phyloP scores from a whole-genome alignment of 768 basidiomycete species.

The Naganishia vaughanmartiniae region DNA sequence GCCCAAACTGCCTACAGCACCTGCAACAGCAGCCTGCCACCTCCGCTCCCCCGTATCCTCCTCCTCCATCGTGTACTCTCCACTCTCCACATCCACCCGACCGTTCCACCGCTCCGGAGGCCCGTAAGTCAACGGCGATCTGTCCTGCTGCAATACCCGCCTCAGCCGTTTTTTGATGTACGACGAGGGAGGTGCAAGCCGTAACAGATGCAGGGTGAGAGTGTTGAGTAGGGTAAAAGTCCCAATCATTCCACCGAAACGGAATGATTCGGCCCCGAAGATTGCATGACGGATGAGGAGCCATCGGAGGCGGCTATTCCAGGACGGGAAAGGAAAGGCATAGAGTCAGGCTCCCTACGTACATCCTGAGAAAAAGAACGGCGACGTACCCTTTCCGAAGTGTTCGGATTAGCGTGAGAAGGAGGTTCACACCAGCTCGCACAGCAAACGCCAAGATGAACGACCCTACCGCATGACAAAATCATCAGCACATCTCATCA shows the following conservation, averaged over 20 bases:
- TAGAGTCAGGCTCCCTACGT: neutral
- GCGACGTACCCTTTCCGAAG: slow-evolving; percentile 63
- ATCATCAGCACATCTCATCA: no score
- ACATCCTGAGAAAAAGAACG: neutral
- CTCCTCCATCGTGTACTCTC: slow-evolving; percentile 14
- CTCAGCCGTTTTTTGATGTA: slow-evolving; percentile 41
- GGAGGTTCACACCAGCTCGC: slow-evolving; percentile 76
- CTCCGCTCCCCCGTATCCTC: slow-evolving; percentile 41
- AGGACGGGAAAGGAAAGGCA: neutral
- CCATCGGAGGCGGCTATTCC: slow-evolving; percentile 62
- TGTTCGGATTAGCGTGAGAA: slow-evolving; percentile 71
- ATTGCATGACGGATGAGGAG: slow-evolving; percentile 73
- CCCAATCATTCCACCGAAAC: slow-evolving; percentile 88
- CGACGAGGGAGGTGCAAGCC: slow-evolving; percentile 46
- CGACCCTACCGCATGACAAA: no score
- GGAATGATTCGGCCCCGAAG: slow-evolving; percentile 75
- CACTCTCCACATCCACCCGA: slow-evolving; percentile 28
- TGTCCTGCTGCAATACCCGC: slow-evolving; percentile 11
- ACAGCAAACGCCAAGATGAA: slow-evolving; percentile 75
- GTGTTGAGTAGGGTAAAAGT: slow-evolving; percentile 52
- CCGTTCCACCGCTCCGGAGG: slow-evolving; percentile 40
- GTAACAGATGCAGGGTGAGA: slow-evolving; percentile 47
- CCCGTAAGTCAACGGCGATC: slow-evolving; percentile 42
- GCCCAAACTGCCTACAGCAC: slow-evolving; percentile 49
- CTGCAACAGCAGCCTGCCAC: slow-evolving; percentile 51